phyloP scores from a whole-genome alignment of 1,284 basidiomycete species.

The Tremellales sp. region DNA sequence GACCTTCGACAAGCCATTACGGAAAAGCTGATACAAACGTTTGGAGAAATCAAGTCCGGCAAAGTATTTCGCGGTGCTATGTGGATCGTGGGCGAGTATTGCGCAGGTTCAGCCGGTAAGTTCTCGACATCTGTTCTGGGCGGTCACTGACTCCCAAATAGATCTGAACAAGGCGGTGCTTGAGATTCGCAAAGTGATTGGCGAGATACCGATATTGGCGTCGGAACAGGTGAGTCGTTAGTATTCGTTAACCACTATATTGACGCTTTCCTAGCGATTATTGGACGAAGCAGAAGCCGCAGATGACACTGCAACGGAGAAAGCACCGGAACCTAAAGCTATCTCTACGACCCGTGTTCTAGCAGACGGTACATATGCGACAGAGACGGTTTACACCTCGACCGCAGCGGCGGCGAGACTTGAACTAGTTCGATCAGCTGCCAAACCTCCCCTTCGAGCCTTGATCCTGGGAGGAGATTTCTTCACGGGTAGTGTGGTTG shows the following conservation, averaged over 20 bases:
- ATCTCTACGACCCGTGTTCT: slow-evolving; percentile 62
- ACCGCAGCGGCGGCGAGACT: slow-evolving; percentile 63
- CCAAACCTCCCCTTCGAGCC: slow-evolving; percentile 87
- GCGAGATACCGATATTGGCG: slow-evolving; percentile 93
- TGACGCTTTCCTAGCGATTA: slow-evolving; percentile 50
- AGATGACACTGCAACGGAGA: slow-evolving; percentile 48
- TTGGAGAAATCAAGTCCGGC: slow-evolving; percentile 89
- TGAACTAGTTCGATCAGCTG: slow-evolving; percentile 76
- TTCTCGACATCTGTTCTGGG: not conserved
- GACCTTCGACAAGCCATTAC: slow-evolving; percentile 78
- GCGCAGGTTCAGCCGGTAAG: slow-evolving; percentile 54
- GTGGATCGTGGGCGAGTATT: slow-evolving; percentile 98
- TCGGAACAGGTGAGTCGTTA: slow-evolving; percentile 62
- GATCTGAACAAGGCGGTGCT: slow-evolving; percentile 73
- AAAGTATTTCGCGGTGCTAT: slow-evolving; percentile 96
- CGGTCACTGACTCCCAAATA: slow-evolving; percentile 12
- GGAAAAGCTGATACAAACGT: slow-evolving; percentile 77
- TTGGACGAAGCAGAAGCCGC: slow-evolving; percentile 69
- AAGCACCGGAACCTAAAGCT: slow-evolving; percentile 48
- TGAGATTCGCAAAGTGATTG: slow-evolving; percentile 82
- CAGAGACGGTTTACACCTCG: slow-evolving; percentile 83
- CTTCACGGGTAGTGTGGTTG: slow-evolving; percentile 88
- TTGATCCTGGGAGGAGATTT: slow-evolving; percentile 94
- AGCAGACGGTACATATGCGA: slow-evolving; percentile 97
- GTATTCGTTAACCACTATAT: not conserved